Evolutionary conservation across 345 rosid genomes (phyloP).

Genomic region (Fremontodendron californicum): DNA sequence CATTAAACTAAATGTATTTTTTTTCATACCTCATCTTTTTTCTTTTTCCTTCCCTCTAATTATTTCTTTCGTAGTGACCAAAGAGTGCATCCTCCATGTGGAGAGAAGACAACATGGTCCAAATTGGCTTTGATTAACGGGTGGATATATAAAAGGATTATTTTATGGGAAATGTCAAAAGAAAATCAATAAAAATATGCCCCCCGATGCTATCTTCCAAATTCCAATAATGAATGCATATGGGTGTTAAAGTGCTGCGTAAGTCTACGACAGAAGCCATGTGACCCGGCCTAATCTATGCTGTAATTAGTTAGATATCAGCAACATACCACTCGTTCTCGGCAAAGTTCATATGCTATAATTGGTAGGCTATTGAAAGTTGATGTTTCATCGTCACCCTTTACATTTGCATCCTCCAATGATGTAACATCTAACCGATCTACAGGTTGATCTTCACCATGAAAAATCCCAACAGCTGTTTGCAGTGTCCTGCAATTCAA

Average conservation of each 20-base stretch:
- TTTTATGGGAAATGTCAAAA: background rate
- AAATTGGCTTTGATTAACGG: background rate
- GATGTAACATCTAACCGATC: constrained; percentile 31
- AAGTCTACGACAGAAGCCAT: background rate
- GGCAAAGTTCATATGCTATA: constrained; percentile 52
- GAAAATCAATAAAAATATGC: background rate
- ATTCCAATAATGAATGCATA: background rate
- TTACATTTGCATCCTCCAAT: constrained; percentile 41
- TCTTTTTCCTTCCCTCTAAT: background rate
- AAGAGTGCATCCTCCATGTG: background rate
- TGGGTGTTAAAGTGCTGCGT: background rate
- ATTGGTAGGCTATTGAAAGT: constrained; percentile 44
- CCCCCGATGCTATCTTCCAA: background rate
- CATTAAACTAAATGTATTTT: no score
- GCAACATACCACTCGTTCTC: constrained; percentile 59
- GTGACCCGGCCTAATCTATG: background rate
- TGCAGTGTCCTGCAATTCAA: constrained; percentile 56
- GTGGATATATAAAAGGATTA: background rate
- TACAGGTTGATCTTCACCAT: constrained; percentile 28
- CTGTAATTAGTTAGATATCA: background rate
- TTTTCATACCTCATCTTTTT: background rate
- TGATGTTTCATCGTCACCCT: constrained; percentile 33
- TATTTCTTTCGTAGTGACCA: background rate
- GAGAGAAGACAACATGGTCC: background rate
- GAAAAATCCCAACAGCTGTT: constrained; percentile 67